Percentiles rank a stretch among this genome's conserved stretches.
These are phyloP conservation scores for Tolypocladium endophyticum DNA, from an alignment of 2,329 filamentous ascomycete genomes.

Conservation along the genomic window DNA sequence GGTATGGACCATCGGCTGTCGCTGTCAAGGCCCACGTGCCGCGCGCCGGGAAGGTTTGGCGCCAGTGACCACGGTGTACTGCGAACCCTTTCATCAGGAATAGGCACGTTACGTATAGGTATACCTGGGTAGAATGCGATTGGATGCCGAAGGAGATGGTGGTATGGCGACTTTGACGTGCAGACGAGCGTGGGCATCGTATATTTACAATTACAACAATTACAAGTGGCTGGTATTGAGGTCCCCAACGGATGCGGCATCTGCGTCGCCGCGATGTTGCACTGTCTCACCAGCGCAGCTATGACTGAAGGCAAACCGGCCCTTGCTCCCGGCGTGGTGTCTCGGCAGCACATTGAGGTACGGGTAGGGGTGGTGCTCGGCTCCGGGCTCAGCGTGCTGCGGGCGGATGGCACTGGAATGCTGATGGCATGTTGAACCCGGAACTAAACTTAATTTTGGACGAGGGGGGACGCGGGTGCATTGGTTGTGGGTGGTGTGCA, in stretches of 20 bases:
- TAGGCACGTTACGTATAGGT: background rate
- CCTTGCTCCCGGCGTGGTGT: background rate
- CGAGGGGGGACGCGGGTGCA: background rate
- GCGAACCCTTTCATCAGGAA: background rate
- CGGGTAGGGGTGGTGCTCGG: background rate
- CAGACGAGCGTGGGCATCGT: background rate
- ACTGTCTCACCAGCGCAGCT: background rate
- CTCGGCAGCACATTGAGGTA: background rate
- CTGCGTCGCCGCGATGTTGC: background rate
- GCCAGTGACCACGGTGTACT: background rate
- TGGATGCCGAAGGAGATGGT: background rate
- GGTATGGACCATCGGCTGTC: background rate
- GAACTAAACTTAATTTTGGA: background rate
- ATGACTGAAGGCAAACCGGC: background rate
- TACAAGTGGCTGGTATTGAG: no score
- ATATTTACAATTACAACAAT: background rate
- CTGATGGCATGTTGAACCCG: background rate
- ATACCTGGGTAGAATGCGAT: background rate
- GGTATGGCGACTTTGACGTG: background rate
- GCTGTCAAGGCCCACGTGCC: background rate
- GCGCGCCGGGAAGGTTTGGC: background rate
- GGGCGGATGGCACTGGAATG: background rate
- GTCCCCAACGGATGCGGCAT: background rate
- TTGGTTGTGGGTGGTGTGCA: background rate
- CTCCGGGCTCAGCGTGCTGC: background rate